Evolutionary conservation across 768 basidiomycete species (phyloP).

Genomic region (Leccinum olivaceopallidum): DNA sequence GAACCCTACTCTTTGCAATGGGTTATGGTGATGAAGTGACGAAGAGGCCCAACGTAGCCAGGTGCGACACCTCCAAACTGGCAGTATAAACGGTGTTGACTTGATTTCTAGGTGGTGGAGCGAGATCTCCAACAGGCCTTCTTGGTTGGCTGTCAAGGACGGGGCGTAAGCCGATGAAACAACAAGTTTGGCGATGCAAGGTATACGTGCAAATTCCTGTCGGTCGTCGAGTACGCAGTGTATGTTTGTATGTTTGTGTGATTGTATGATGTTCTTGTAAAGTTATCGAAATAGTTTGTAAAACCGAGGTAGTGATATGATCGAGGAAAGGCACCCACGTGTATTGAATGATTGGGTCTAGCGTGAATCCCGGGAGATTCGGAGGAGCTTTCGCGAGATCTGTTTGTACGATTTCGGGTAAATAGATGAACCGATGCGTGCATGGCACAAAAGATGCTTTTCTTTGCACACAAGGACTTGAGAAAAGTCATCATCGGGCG

Average conservation of each 20-base stretch:
- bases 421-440: no score
- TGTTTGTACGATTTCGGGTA: neutral
- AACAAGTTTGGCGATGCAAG: neutral
- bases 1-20: constrained; percentile 23
- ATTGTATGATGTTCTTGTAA: neutral
- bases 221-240: neutral
- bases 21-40: constrained; percentile 33
- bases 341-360: neutral
- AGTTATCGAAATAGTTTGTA: neutral
- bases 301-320: neutral
- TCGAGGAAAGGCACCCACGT: neutral
- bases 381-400: neutral
- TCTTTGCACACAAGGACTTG: no score
- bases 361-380: neutral
- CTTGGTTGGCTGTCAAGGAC: neutral
- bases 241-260: neutral
- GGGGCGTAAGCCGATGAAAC: neutral
- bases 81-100: constrained; percentile 1
- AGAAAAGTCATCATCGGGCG: no score
- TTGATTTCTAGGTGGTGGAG: constrained; percentile 49
- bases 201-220: neutral
- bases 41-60: constrained; percentile 43
- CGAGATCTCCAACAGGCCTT: constrained; percentile 36
- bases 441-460: no score
- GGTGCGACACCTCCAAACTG: constrained; percentile 31